Evolutionary conservation across 2,329 filamentous ascomycete genomes (phyloP), one percentile per base, ranked within the genome.

Genomic region (Trichoderma koningiopsis): DNA sequence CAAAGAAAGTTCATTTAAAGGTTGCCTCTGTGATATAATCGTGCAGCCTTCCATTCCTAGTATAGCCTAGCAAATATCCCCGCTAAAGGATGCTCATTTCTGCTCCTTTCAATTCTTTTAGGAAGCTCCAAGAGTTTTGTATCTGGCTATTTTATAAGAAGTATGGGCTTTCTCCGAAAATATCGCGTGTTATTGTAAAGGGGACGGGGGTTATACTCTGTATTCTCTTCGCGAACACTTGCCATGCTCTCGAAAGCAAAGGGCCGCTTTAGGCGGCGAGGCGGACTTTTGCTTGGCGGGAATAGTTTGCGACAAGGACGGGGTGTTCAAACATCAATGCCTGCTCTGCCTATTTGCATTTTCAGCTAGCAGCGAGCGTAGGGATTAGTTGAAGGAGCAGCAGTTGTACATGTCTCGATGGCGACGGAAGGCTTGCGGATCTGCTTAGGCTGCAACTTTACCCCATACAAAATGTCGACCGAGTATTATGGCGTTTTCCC

Each of bases 181-280:
- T 4, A 49, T 22, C 13, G n/a, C 10, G n/a, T 11, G 43, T 22
- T 5, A 22, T 49, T 49, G 43, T 49, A n/a, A n/a, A n/a, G n/a
- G n/a, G n/a, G n/a, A n/a, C n/a, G n/a, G n/a, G n/a, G n/a, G n/a
- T n/a, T n/a, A n/a, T n/a, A n/a, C n/a, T n/a, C n/a, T n/a, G n/a
- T n/a, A n/a, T n/a, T n/a, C n/a, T n/a, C n/a, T n/a, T n/a, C n/a
- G n/a, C n/a, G n/a, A n/a, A n/a, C n/a, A n/a, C n/a, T 22, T 49
- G 19, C 52, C 53, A 66, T 24, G 11, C 40, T 37, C 53, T 58
- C 53, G 63, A 66, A 66, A 66, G 35, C n/a, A 58, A 58, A 7
- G 22, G 37, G n/a, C 63, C 63, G 24, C 56, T 58, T 49, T 53
- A 16, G 56, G 64, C 56, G 37, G 31, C 24, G 37, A 59, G 40